A percentile compares a stretch with the other conserved stretches of the same genome.
These are phyloP conservation scores for Trypanosoma melophagium DNA, from an alignment of 208 protist genomes.

Conservation along the genomic window DNA sequence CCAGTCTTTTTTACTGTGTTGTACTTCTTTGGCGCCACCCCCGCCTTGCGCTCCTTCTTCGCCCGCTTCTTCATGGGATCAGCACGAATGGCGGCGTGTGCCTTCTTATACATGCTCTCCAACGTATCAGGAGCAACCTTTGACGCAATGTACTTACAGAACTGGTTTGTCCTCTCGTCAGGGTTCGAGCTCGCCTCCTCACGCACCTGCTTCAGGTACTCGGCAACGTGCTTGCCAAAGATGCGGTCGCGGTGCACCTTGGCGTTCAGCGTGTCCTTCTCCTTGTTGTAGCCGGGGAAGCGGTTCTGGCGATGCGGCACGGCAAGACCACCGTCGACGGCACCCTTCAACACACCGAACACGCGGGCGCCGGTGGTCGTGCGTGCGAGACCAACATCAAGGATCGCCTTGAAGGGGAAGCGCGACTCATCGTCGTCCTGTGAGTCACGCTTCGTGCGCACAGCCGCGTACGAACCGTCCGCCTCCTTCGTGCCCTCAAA, in stretches of 20 bases:
- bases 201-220: slow-evolving; percentile 97
- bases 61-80: slow-evolving; percentile 83
- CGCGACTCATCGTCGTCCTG: slow-evolving; percentile 81
- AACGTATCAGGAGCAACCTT: slow-evolving; percentile 92
- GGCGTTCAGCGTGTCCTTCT: slow-evolving; percentile 88
- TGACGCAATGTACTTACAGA: slow-evolving; percentile 94
- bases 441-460: slow-evolving; percentile 75
- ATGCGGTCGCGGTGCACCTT: slow-evolving; percentile 95
- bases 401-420: slow-evolving; percentile 96
- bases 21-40: slow-evolving; percentile 41
- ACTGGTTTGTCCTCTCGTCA: slow-evolving; percentile 93
- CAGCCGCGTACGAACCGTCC: slow-evolving; percentile 81
- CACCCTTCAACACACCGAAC: slow-evolving; percentile 95
- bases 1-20: slow-evolving; percentile 51
- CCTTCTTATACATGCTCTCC: slow-evolving; percentile 94
- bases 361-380: slow-evolving; percentile 96
- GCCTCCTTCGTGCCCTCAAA: slow-evolving; percentile 94
- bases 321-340: slow-evolving; percentile 96
- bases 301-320: slow-evolving; percentile 96
- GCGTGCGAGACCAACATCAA: slow-evolving; percentile 97
- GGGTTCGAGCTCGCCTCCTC: slow-evolving; percentile 90
- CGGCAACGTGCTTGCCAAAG: slow-evolving; percentile 97
- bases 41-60: slow-evolving; percentile 62
- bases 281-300: slow-evolving; percentile 95
- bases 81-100: slow-evolving; percentile 93